A percentile compares a stretch with the other conserved stretches of the same genome.
Conservation (phyloP, 108 stramenopile species). For the Skeletonema potamos region DNA sequence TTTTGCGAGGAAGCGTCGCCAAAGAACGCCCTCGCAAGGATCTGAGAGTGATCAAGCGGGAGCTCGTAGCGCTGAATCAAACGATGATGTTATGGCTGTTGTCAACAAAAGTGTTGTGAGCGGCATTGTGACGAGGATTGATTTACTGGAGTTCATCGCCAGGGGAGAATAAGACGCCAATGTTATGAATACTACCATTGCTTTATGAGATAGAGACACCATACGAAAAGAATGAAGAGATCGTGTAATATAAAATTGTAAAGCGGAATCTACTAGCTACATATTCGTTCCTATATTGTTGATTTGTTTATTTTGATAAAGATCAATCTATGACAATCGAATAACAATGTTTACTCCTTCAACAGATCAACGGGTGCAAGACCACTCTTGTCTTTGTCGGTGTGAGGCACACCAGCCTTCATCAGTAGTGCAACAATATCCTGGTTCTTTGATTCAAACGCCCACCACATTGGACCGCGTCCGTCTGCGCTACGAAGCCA, state of each 20-base stretch:
- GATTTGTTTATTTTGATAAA: background rate
- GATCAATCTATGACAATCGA: background rate
- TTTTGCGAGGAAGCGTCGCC: slow-evolving; percentile 56
- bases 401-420: slow-evolving; percentile 77
- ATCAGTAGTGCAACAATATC: slow-evolving; percentile 83
- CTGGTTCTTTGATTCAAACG: slow-evolving; percentile 78
- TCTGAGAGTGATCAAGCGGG: slow-evolving; percentile 21
- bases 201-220: background rate
- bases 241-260: background rate
- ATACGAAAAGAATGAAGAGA: background rate
- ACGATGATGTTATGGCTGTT: slow-evolving; percentile 34
- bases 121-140: slow-evolving; percentile 79
- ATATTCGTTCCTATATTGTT: background rate
- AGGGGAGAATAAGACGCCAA: background rate
- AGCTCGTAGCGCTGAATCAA: slow-evolving; percentile 30
- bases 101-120: slow-evolving; percentile 65
- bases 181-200: background rate
- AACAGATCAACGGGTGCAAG: slow-evolving; percentile 76
- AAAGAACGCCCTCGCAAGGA: slow-evolving; percentile 13
- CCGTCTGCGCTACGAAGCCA: slow-evolving; percentile 86
- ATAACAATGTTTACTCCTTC: slow-evolving; percentile 29
- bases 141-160: slow-evolving; percentile 62
- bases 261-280: background rate
- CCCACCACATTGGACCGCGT: slow-evolving; percentile 89
- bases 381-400: slow-evolving; percentile 78